phyloP scores from a whole-genome alignment of 2,329 filamentous ascomycete species.

The Aspergillus carbonarius region DNA sequence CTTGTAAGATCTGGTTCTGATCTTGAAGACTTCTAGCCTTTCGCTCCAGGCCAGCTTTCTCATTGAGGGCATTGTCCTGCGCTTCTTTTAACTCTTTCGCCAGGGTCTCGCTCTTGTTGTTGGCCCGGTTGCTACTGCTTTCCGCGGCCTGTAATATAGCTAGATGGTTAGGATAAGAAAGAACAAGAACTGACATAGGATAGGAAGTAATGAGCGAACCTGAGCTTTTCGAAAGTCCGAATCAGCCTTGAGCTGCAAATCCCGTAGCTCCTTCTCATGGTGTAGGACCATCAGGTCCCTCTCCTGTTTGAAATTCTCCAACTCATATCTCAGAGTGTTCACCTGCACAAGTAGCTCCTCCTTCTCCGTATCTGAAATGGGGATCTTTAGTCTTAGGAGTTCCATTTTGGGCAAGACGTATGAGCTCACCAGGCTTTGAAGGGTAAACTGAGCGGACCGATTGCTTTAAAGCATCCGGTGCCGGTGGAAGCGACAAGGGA shows the following conservation, averaged over 20 bases:
- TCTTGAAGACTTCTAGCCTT: slow-evolving; percentile 61
- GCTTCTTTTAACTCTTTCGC: slow-evolving; percentile 55
- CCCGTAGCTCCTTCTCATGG: slow-evolving; percentile 80
- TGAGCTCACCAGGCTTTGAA: slow-evolving; percentile 38
- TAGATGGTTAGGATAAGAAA: neutral
- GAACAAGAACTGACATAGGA: neutral
- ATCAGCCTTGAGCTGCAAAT: slow-evolving; percentile 76
- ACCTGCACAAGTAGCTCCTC: slow-evolving; percentile 89
- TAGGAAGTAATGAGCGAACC: slow-evolving; percentile 30
- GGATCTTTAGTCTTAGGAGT: slow-evolving; percentile 10
- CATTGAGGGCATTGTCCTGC: slow-evolving; percentile 56
- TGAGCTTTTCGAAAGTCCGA: slow-evolving; percentile 73
- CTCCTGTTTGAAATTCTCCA: slow-evolving; percentile 84
- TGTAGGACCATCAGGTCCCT: slow-evolving; percentile 75
- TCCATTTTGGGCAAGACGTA: neutral
- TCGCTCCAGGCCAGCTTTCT: slow-evolving; percentile 56
- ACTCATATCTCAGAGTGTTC: slow-evolving; percentile 81
- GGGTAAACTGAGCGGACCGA: slow-evolving; percentile 35
- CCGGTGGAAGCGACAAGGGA: slow-evolving; percentile 36
- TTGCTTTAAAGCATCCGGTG: slow-evolving; percentile 37
- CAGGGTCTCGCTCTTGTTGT: slow-evolving; percentile 56
- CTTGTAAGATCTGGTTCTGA: slow-evolving; percentile 69
- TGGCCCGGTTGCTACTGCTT: slow-evolving; percentile 50
- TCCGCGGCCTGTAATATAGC: slow-evolving; percentile 48
- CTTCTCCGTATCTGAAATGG: slow-evolving; percentile 45